A percentile compares a stretch with the other conserved stretches of the same genome.
Evolutionary conservation across 257 asterid species (phyloP).

Genomic region (Solanum infundibuliforme): DNA sequence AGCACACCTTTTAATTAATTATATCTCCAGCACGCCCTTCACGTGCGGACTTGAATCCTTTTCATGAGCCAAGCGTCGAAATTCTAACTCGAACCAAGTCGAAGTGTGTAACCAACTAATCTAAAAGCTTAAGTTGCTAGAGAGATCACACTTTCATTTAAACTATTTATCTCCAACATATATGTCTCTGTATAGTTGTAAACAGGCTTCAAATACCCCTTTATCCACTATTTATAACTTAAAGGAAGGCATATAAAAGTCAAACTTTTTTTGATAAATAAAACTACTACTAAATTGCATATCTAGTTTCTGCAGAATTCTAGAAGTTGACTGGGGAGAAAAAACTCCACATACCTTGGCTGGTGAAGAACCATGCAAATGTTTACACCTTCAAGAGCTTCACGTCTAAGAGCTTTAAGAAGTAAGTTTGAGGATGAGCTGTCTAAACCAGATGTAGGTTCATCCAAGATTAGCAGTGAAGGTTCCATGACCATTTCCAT

Average conservation of each 20-base stretch:
- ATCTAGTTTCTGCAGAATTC: not conserved
- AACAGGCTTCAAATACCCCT: not conserved
- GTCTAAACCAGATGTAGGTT: conserved; percentile 95
- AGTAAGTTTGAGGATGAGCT: conserved; percentile 91
- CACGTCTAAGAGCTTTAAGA: conserved; percentile 87
- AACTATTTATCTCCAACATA: not conserved
- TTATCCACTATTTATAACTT: not conserved
- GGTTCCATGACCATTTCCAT: conserved; percentile 97
- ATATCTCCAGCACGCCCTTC: not conserved
- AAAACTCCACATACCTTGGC: conserved; percentile 50
- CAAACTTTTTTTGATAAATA: not conserved
- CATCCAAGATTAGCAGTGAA: conserved; percentile 84
- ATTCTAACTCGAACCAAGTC: not conserved
- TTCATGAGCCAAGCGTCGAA: not conserved
- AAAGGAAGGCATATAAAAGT: not conserved
- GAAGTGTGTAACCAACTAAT: not conserved
- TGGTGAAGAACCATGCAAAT: conserved; percentile 98
- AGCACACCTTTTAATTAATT: not conserved
- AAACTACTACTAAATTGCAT: not conserved
- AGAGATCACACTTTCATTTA: not conserved
- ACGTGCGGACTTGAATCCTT: not conserved
- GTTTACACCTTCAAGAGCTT: conserved; percentile 95
- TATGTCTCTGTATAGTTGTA: not conserved
- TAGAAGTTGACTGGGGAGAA: not conserved
- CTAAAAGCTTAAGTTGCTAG: not conserved